Evolutionary conservation across 2,329 filamentous ascomycete species (phyloP).

Genomic region (Epichloe gansuensis): DNA sequence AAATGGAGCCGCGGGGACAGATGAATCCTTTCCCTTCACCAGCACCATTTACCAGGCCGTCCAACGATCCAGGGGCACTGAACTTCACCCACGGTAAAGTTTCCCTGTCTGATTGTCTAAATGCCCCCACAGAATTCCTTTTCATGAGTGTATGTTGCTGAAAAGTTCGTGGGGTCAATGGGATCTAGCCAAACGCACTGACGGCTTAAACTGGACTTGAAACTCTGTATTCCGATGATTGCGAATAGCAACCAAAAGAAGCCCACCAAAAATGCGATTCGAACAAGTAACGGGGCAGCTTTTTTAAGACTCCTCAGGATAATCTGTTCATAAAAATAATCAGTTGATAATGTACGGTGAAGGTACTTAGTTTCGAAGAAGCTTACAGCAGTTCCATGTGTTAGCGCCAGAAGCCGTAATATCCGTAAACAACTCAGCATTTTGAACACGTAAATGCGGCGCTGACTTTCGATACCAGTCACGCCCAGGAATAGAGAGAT

Average conservation of each 20-base stretch:
- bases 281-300: slow-evolving; percentile 78
- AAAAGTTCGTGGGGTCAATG: slow-evolving; percentile 38
- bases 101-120: slow-evolving; percentile 47
- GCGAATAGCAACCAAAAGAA: slow-evolving; percentile 99
- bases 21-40: slow-evolving; percentile 67
- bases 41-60: slow-evolving; percentile 38
- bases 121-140: slow-evolving; percentile 82
- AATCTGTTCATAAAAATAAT: slow-evolving; percentile 39
- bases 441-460: slow-evolving; percentile 79
- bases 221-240: slow-evolving; percentile 93
- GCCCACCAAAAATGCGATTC: slow-evolving; percentile 84
- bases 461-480: slow-evolving; percentile 51
- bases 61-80: slow-evolving; percentile 21
- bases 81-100: slow-evolving; percentile 55
- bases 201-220: slow-evolving; percentile 70
- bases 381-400: slow-evolving; percentile 79
- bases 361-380: not conserved
- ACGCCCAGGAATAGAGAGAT: slow-evolving; percentile 68
- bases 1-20: slow-evolving; percentile 73
- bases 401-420: slow-evolving; percentile 77
- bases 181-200: slow-evolving; percentile 70
- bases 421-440: slow-evolving; percentile 97
- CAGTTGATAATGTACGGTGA: slow-evolving; percentile 1
- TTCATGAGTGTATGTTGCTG: slow-evolving; percentile 46
- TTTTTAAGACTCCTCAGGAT: slow-evolving; percentile 94